Evolutionary conservation across 352 stramenopile species (phyloP).

Genomic region (Hyaloperonospora arabidopsidis): DNA sequence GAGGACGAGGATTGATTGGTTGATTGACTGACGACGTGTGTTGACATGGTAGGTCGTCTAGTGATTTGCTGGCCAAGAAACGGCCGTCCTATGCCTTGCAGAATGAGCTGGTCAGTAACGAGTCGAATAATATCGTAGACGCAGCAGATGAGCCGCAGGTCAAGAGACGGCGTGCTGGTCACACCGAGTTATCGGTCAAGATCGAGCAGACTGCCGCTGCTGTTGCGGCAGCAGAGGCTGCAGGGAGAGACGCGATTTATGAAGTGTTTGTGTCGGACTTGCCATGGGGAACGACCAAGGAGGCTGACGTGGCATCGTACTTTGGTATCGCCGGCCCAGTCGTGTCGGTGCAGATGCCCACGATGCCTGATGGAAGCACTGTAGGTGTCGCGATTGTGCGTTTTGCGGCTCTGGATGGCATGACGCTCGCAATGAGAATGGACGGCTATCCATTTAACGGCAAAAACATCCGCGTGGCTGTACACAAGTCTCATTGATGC

Average conservation of each 20-base stretch:
- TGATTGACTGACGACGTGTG: neutral
- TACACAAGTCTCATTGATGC: constrained; percentile 26
- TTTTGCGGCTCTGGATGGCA: constrained; percentile 43
- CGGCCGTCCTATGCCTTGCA: constrained; percentile 14
- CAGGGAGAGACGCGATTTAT: constrained; percentile 13
- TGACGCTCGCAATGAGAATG: constrained; percentile 51
- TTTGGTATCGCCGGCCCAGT: constrained; percentile 50
- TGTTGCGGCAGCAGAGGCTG: constrained; percentile 15
- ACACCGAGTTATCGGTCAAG: constrained; percentile 38
- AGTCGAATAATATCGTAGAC: constrained; percentile 18
- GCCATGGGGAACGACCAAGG: constrained; percentile 39
- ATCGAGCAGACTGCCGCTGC: constrained; percentile 32
- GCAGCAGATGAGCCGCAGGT: constrained; percentile 19
- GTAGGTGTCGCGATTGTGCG: constrained; percentile 58
- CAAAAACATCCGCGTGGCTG: constrained; percentile 51
- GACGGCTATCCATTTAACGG: constrained; percentile 61
- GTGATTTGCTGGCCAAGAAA: constrained; percentile 33
- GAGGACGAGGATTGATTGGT: neutral
- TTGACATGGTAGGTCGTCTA: constrained; percentile 28
- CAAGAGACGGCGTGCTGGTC: constrained; percentile 26
- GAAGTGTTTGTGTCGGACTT: constrained; percentile 66
- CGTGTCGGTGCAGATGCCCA: constrained; percentile 56
- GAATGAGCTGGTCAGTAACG: neutral
- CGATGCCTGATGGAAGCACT: constrained; percentile 60
- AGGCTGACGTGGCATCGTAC: constrained; percentile 51